Base-by-base conservation (phyloP, 2,329 filamentous ascomycete genomes). In the Colletotrichum spaethianum region DNA sequence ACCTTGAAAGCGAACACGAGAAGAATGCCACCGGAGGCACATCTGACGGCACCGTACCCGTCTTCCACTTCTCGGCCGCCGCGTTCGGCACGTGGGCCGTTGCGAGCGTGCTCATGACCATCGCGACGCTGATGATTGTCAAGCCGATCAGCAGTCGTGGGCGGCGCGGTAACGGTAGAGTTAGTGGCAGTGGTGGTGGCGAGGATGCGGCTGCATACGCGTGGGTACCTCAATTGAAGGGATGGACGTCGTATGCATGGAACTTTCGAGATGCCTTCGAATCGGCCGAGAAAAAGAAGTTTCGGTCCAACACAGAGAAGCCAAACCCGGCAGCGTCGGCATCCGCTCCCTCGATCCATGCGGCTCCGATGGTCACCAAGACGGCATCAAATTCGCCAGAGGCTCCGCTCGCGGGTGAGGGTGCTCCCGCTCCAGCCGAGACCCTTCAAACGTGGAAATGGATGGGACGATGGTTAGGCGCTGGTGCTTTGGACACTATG, bases 81-180 rank as follows among this genome's bases (percentile, higher is more conserved):
- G 67, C 67, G 46, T 70, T 70, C 38, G 63, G 67, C 18, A 70
- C 67, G 2, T 70, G 67, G 67, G 63, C 67, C 9, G 56, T 70
- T 36, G 67, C 67, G 26, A 70, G 67, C 63, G 40, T 70, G 20
- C 46, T 70, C 56, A 70, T 62, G 63, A 70, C 67, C 2, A 50
- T 70, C 20, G 63, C 53, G 46, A 70, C 63, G 26, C 40, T 70
- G 2, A 42, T 52, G 6, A 33, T 70, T 42, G 63, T 67, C 26
- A 70, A 55, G 55, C 56, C 67, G 33, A 18, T 62, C 42, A 40
- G 48, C 3, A 50, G 42, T 33, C 12, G n/a, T 36, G n/a, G 31
- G 23, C 53, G 63, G 67, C 67, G 31, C 18, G 28, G 55, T 31
- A 20, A 12, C 12, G 40, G 59, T 50, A 26, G 31, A 14, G 20